Evolutionary conservation across 2,329 filamentous ascomycete genomes (phyloP).

Genomic region (Colletotrichum phormii): DNA sequence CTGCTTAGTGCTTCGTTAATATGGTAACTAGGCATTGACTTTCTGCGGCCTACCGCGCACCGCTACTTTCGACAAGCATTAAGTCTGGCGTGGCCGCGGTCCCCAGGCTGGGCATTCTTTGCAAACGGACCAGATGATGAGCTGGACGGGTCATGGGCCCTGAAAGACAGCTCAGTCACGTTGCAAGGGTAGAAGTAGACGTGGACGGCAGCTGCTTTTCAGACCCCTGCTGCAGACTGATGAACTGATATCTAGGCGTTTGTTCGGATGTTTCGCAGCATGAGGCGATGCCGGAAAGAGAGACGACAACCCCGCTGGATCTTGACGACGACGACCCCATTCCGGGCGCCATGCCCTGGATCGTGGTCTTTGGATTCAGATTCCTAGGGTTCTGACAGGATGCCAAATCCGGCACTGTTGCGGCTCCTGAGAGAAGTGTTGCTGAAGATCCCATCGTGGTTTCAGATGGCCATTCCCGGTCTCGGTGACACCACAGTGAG

Average conservation of each 20-base stretch:
- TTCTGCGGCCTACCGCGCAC: conserved; percentile 51
- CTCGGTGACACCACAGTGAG: conserved; percentile 47
- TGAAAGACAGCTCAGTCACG: background rate
- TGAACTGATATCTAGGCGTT: conserved; percentile 23
- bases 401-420: conserved; percentile 8
- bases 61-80: conserved; percentile 20
- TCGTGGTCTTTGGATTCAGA: background rate
- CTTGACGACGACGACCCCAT: conserved; percentile 8
- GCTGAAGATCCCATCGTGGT: conserved; percentile 39
- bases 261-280: conserved; percentile 9
- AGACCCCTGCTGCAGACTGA: conserved; percentile 9
- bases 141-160: background rate
- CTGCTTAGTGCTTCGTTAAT: conserved; percentile 39
- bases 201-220: background rate
- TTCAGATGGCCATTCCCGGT: conserved; percentile 47
- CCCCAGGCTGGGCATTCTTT: conserved; percentile 8
- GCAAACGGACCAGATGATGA: conserved; percentile 23
- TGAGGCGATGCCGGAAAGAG: background rate
- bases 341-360: background rate
- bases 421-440: conserved; percentile 2
- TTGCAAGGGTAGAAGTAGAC: background rate
- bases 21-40: conserved; percentile 46
- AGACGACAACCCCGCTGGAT: conserved; percentile 24
- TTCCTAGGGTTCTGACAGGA: background rate
- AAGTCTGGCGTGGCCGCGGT: conserved; percentile 5